Evolutionary conservation across 192 early-diverging fungal species (phyloP).

Genomic region (Podila horticola): DNA sequence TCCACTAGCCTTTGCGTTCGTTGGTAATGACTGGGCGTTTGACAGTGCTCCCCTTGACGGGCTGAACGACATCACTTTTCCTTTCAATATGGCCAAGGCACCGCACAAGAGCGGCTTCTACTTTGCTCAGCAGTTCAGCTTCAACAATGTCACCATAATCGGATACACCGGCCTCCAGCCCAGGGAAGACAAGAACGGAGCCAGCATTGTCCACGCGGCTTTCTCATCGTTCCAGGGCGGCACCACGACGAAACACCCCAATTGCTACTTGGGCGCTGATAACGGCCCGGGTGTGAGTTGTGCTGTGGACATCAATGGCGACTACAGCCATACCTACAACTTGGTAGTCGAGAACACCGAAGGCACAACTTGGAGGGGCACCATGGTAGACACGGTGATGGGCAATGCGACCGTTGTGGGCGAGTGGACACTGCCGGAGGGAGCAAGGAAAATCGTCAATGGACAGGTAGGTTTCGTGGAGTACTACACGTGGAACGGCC

Average conservation of each 20-base stretch:
- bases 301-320: conserved; percentile 13
- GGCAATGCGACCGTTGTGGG: conserved; percentile 2
- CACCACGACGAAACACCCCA: conserved; percentile 10
- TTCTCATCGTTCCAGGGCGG: conserved; percentile 21
- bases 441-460: conserved; percentile 13
- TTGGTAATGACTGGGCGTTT: conserved; percentile 15
- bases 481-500: conserved; percentile 17
- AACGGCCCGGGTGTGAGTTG: conserved; percentile 19
- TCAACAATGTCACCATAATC: not conserved
- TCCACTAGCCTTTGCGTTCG: conserved; percentile 17
- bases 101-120: conserved; percentile 29
- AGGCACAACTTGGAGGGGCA: conserved; percentile 21
- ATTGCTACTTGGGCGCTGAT: conserved; percentile 11
- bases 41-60: conserved; percentile 1
- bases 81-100: conserved; percentile 30
- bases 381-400: conserved; percentile 14
- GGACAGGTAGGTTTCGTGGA: conserved; percentile 18
- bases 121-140: conserved; percentile 30
- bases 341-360: conserved; percentile 5
- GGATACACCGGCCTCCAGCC: conserved; percentile 27
- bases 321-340: conserved; percentile 19
- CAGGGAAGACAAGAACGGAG: conserved; percentile 10
- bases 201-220: conserved; percentile 14
- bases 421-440: conserved; percentile 14
- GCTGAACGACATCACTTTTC: conserved; percentile 30